Evolutionary conservation across 768 basidiomycete genomes (phyloP), one percentile per base, ranked within the genome.

Genomic region (Austroboletus festivus): DNA sequence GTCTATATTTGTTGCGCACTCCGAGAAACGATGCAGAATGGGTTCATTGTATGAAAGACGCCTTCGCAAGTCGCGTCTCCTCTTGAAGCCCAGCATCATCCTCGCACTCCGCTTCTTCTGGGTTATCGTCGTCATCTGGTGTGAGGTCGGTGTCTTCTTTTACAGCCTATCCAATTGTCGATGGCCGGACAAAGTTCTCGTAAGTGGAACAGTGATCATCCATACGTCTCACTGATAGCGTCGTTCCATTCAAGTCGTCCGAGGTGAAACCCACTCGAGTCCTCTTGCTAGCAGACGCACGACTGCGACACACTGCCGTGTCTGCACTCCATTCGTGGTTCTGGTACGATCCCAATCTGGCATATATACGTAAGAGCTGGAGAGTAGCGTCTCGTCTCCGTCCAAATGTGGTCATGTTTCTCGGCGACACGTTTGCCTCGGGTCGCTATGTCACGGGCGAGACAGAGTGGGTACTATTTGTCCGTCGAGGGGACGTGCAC

Each of bases 371-470:
- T 53, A 86, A 85, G 65, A 80, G 77, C 48, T 92, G 89, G 89
- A 78, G 73, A 49, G 80, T 81, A 33, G 75, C 75, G 0, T 76
- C 73, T 35, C 71, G 77, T 26, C 61, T 85, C 28, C 76, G 70
- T 38, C 82, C 87, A 2, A 71, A 89, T 53, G 73, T 68, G 5
- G 80, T 89, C n/a, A 73, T 92, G 9, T 85, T 89, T 55, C 70
- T 88, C 4, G 89, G 89, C 6, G 89, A 92, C 61, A 82, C 86
- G 77, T 70, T 91, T 44, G 78, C 85, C 38, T 78, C 79, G 51
- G 82, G 85, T 6, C 76, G 81, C 49, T 73, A 75, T 20, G 70
- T 77, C 3, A 73, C 71, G 48, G 73, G 60, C n/a, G 75, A 76
- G 38, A 53, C 62, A 42, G 76, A 80, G 81, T 80, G 71, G 74